Evolutionary conservation across 1,284 basidiomycete species (phyloP).

Genomic region (Tilletia setariae): DNA sequence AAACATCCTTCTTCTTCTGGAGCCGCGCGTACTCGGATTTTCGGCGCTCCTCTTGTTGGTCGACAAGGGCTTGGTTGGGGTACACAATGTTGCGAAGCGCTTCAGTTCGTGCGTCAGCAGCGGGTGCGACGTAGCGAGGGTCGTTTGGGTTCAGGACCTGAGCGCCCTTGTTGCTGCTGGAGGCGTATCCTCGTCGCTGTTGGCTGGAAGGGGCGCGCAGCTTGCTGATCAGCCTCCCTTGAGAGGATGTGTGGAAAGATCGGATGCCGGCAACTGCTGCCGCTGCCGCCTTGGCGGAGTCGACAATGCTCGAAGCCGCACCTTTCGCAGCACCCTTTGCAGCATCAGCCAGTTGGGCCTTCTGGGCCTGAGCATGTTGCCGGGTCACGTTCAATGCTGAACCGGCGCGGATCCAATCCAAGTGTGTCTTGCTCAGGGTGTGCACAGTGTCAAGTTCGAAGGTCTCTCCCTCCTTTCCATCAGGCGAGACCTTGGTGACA

Average conservation of each 20-base stretch:
- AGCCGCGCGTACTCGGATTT: not conserved
- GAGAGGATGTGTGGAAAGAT: not conserved
- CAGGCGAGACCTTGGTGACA: constrained; percentile 46
- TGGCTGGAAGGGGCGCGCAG: not conserved
- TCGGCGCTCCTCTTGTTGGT: constrained; percentile 9
- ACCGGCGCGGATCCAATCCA: constrained; percentile 52
- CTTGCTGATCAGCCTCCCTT: no score
- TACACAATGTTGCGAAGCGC: constrained; percentile 46
- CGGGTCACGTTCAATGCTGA: constrained; percentile 52
- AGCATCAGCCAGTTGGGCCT: not conserved
- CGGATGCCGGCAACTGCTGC: constrained; percentile 8
- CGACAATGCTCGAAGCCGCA: not conserved
- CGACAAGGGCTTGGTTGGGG: constrained; percentile 23
- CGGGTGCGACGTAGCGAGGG: constrained; percentile 43
- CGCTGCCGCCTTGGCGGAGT: not conserved
- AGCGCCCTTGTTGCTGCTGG: constrained; percentile 17
- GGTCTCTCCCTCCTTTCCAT: constrained; percentile 41
- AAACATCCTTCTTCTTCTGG: constrained; percentile 5
- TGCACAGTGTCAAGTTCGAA: constrained; percentile 50
- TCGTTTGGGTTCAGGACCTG: constrained; percentile 42
- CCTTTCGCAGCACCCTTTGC: not conserved
- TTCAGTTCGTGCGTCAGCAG: constrained; percentile 39
- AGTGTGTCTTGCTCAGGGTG: constrained; percentile 42
- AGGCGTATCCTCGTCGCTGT: not conserved
- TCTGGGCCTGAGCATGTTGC: constrained; percentile 32